Percentiles rank a stretch among this genome's conserved stretches.
Evolutionary conservation across 139 green algal genomes (phyloP).

Genomic region (Coccomyxa sp.): DNA sequence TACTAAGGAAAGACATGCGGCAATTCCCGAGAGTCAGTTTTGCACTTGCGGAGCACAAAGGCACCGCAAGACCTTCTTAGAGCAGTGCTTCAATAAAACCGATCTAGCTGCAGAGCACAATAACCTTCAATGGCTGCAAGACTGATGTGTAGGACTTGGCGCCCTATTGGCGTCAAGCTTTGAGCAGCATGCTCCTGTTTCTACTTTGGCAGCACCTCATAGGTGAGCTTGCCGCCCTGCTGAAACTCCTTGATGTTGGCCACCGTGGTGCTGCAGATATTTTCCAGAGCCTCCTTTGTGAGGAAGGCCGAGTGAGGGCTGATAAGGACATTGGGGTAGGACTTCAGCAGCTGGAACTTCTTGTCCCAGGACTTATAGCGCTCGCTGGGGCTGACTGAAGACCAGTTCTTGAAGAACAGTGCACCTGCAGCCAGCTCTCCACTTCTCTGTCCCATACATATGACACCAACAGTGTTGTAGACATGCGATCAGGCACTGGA

Average conservation of each 20-base stretch:
- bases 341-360: conserved; percentile 42
- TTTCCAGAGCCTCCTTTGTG: conserved; percentile 67
- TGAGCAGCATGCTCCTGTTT: not conserved
- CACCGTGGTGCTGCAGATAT: conserved; percentile 65
- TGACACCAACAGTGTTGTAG: not conserved
- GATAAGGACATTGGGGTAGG: conserved; percentile 58
- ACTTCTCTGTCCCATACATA: not conserved
- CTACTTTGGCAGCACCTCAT: not conserved
- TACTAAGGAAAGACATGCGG: too few species aligned
- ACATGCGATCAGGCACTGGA: not conserved
- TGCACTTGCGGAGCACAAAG: too few species aligned
- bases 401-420: conserved; percentile 57
- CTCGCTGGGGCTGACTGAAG: conserved; percentile 8
- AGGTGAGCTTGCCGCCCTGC: not conserved
- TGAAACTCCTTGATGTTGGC: conserved; percentile 42
- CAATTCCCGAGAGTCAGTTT: too few species aligned
- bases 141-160: too few species aligned
- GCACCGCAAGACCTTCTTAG: too few species aligned
- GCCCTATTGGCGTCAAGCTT: too few species aligned
- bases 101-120: too few species aligned
- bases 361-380: conserved; percentile 34
- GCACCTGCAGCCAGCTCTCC: not conserved
- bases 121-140: too few species aligned
- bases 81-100: too few species aligned
- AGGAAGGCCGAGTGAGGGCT: conserved; percentile 81